Evolutionary conservation across 139 green algal species (phyloP), one percentile per base, ranked within the genome.

Genomic region (Picochlorum sp.): DNA sequence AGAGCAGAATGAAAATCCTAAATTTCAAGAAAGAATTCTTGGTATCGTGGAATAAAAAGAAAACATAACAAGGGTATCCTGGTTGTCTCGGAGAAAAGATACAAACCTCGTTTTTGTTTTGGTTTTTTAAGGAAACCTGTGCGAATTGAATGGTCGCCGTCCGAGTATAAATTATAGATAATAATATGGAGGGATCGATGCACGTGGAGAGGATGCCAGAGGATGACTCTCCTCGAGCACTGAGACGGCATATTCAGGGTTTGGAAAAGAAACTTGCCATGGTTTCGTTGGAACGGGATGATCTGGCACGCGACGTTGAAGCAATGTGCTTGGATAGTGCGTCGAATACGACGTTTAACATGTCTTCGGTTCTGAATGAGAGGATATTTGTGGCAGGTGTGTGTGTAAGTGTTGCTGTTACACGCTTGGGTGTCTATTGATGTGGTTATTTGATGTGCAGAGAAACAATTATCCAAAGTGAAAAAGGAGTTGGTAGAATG

Each of bases 281-380:
- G n/a, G 14, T 45, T 10, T 18, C n/a, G 23, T 55, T 26, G 4
- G 61, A 66, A 57, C 34, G 61, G 11, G 61, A 66, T 57, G 61
- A 66, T 26, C 37, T 66, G 4, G 32, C 61, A 41, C 61, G 61
- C n/a, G 61, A 66, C 57, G 61, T 66, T 9, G 61, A 66, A 32
- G 37, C 34, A 26, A 21, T 66, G 38, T 66, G 61, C 32, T 24
- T 66, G 61, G 37, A 66, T 32, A 66, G 34, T 21, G 57, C 61
- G 15, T 45, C 61, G n/a, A 56, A 66, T 45, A 66, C 61, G 37
- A 59, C 61, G n/a, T 66, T 66, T 13, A 66, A 32, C 32, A 49
- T 32, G n/a, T 59, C 47, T 15, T 66, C 61, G 9, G 61, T 66
- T 18, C n/a, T 66, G 24, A 41, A 21, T 32, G 61, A 66, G 32